A percentile compares a stretch with the other conserved stretches of the same genome.
Evolutionary conservation across 106 monocot genomes (phyloP).

Genomic region (Xerophyta viscosa): DNA sequence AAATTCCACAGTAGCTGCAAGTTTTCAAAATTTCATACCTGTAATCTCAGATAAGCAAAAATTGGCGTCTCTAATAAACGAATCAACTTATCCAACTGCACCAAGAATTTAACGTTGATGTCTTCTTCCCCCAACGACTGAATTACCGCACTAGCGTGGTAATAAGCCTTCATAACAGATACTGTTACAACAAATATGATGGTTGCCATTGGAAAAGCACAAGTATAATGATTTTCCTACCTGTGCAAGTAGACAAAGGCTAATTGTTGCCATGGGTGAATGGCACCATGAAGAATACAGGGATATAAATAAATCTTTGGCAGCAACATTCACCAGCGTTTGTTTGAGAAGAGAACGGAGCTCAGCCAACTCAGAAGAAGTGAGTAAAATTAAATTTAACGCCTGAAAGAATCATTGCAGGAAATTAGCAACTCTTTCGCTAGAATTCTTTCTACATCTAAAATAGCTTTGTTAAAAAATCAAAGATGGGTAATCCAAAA

Average conservation of each 20-base stretch:
- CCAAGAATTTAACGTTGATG: constrained; percentile 86
- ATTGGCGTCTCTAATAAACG: constrained; percentile 91
- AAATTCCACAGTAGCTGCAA: no score
- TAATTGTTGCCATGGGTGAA: constrained; percentile 93
- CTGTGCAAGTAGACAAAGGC: constrained; percentile 91
- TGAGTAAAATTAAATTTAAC: constrained; percentile 94
- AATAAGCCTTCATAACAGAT: constrained; percentile 54
- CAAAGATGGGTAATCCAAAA: no score
- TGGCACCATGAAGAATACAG: constrained; percentile 98
- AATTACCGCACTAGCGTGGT: constrained; percentile 78
- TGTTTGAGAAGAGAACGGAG: constrained; percentile 67
- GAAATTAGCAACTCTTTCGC: background rate
- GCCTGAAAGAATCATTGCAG: constrained; percentile 57
- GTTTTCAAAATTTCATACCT: constrained; percentile 30
- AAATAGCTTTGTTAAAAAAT: no score
- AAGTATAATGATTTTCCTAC: constrained; percentile 16
- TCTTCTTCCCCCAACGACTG: constrained; percentile 91
- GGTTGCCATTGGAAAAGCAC: background rate
- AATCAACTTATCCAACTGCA: constrained; percentile 92
- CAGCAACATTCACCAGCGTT: constrained; percentile 60
- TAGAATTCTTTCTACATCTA: background rate
- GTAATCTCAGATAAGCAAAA: constrained; percentile 90
- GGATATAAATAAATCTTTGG: constrained; percentile 67
- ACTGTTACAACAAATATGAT: background rate
- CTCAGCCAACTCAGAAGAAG: constrained; percentile 82